These are phyloP conservation scores for Takashimella koratensis DNA, from an alignment of 1,284 basidiomycete genomes.

Conservation along the genomic window DNA sequence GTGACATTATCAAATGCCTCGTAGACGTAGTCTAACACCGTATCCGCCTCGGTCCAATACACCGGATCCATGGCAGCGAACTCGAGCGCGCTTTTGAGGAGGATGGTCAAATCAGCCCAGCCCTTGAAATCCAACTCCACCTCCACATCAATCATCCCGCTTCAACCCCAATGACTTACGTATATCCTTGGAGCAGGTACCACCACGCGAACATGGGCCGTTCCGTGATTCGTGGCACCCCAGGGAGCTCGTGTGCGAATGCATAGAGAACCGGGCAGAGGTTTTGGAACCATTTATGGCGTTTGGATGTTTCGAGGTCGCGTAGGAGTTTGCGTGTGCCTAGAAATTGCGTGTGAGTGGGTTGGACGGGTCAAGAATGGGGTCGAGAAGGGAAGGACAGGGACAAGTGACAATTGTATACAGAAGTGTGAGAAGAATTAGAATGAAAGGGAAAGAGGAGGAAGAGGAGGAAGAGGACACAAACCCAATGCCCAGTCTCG, in stretches of 20 bases:
- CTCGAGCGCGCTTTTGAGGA: neutral
- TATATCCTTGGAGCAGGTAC: neutral
- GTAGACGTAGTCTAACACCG: constrained; percentile 4
- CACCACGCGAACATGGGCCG: neutral
- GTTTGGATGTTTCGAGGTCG: neutral
- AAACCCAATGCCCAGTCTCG: neutral
- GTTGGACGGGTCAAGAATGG: too few species aligned
- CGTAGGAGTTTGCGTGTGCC: neutral
- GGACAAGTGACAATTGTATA: too few species aligned
- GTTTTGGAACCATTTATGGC: neutral
- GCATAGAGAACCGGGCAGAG: neutral
- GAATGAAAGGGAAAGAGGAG: neutral
- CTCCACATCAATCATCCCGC: neutral
- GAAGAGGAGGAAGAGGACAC: neutral
- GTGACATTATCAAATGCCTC: constrained; percentile 3
- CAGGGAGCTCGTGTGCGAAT: neutral
- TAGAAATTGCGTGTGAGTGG: too few species aligned
- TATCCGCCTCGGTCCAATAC: neutral
- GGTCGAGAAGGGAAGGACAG: too few species aligned
- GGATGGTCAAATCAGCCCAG: neutral
- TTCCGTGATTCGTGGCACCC: neutral
- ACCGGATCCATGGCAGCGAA: neutral
- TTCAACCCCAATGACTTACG: neutral
- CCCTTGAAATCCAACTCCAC: neutral
- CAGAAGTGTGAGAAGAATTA: neutral